A percentile compares a stretch with the other conserved stretches of the same genome.
phyloP scores from a whole-genome alignment of 257 asterid species.

The Orobanche coerulescens region DNA sequence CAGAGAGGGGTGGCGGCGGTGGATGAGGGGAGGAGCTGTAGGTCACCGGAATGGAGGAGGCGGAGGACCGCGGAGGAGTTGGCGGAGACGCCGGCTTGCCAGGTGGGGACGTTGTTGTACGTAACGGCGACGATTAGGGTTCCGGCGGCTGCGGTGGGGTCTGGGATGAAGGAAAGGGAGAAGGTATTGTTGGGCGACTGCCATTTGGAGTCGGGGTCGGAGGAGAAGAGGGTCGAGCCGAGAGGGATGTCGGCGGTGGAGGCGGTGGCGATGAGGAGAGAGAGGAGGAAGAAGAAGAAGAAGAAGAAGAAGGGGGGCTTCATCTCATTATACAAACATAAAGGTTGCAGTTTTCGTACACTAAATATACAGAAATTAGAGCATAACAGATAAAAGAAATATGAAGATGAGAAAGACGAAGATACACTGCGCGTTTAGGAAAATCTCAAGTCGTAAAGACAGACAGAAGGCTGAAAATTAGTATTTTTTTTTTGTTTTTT shows the following conservation, averaged over 20 bases:
- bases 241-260: conserved; percentile 37
- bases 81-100: conserved; percentile 31
- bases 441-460: background rate
- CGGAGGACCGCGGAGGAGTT: conserved; percentile 38
- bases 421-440: background rate
- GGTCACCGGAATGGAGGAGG: conserved; percentile 40
- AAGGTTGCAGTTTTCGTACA: conserved; percentile 15
- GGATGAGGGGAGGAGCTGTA: conserved; percentile 41
- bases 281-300: conserved; percentile 16
- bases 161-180: conserved; percentile 29
- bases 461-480: background rate
- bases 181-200: conserved; percentile 33
- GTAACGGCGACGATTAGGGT: conserved; percentile 35
- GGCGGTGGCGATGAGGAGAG: conserved; percentile 18
- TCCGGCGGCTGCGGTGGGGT: conserved; percentile 24
- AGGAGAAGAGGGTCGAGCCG: conserved; percentile 38
- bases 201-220: conserved; percentile 37
- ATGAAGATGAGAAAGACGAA: background rate
- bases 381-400: background rate
- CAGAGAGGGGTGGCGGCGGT: conserved; percentile 38
- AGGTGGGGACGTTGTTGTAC: conserved; percentile 28
- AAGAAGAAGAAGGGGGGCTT: conserved; percentile 7
- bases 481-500: no score
- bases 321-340: conserved; percentile 21
- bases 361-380: background rate